Conservation (phyloP, 2,329 filamentous ascomycete genomes). For the Colletotrichum lindemuthianum region DNA sequence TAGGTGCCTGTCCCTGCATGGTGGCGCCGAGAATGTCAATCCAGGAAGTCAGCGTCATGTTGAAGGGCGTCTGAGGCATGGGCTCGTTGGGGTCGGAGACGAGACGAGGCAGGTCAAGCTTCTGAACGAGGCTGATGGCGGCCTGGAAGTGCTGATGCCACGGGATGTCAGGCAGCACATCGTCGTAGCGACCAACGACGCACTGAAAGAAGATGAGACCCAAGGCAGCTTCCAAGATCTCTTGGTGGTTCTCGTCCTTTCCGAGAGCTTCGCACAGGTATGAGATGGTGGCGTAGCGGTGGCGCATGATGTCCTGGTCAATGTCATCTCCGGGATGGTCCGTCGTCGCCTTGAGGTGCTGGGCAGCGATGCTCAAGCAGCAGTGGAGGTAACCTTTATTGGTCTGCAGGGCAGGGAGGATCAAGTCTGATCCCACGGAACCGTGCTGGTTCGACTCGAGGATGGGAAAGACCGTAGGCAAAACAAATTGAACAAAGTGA, state of each 20-base stretch:
- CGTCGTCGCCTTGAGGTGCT: constrained; percentile 86
- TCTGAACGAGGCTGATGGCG: constrained; percentile 84
- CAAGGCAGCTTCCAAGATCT: constrained; percentile 91
- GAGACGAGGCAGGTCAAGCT: constrained; percentile 79
- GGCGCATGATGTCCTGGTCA: constrained; percentile 90
- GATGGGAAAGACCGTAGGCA: constrained; percentile 91
- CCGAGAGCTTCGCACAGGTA: constrained; percentile 85
- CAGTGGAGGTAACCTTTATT: constrained; percentile 97
- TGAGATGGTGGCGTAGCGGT: constrained; percentile 88
- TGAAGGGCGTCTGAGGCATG: constrained; percentile 81
- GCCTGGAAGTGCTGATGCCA: constrained; percentile 99
- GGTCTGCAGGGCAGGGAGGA: constrained; percentile 86
- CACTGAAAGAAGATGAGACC: constrained; percentile 98
- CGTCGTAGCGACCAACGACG: constrained; percentile 86
- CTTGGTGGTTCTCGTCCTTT: constrained; percentile 81
- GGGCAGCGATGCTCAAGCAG: constrained; percentile 91
- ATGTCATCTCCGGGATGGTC: constrained; percentile 76
- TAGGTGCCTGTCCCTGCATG: constrained; percentile 86
- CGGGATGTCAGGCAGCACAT: constrained; percentile 87
- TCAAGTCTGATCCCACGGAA: constrained; percentile 80
- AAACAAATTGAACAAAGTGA: constrained; percentile 89
- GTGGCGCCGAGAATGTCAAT: constrained; percentile 97
- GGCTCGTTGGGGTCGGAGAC: constrained; percentile 70
- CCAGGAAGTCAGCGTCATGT: constrained; percentile 94
- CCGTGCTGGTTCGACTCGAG: constrained; percentile 90